Percentiles rank a stretch among this genome's conserved stretches.
These are phyloP conservation scores for Eutreptiella sp. DNA, from an alignment of 208 protist species.

Conservation along the genomic window DNA sequence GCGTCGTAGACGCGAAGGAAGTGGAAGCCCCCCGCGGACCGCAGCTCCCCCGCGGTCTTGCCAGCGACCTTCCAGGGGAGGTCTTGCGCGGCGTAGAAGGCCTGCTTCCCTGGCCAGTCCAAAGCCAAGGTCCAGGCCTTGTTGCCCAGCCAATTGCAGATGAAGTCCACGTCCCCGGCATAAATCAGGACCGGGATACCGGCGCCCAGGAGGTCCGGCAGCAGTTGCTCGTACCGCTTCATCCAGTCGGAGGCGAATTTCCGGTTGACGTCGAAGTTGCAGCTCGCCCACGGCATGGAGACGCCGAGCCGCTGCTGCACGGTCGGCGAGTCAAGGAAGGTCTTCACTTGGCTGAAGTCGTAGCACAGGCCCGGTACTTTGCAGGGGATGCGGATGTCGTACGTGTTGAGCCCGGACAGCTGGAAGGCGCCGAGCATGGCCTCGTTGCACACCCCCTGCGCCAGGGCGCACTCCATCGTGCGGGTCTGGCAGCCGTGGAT, in stretches of 20 bases:
- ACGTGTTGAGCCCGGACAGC: conserved; percentile 59
- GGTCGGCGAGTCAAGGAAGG: conserved; percentile 51
- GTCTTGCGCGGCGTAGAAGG: conserved; percentile 49
- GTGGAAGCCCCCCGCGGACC: conserved; percentile 38
- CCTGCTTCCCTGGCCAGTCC: conserved; percentile 56
- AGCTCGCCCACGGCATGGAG: conserved; percentile 45
- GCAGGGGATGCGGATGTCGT: conserved; percentile 65
- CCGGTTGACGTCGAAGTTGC: conserved; percentile 46
- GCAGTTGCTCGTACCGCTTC: conserved; percentile 50
- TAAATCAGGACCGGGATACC: conserved; percentile 78
- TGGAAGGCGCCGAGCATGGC: conserved; percentile 41
- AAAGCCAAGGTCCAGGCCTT: conserved; percentile 59
- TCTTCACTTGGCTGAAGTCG: conserved; percentile 46
- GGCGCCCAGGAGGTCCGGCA: conserved; percentile 52
- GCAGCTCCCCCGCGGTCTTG: conserved; percentile 31
- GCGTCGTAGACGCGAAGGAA: conserved; percentile 69
- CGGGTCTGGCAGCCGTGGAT: conserved; percentile 38
- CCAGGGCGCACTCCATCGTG: conserved; percentile 29
- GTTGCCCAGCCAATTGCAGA: conserved; percentile 85
- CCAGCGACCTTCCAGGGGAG: conserved; percentile 25
- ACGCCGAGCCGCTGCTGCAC: conserved; percentile 56
- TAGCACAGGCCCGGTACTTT: conserved; percentile 63
- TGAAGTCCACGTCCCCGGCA: conserved; percentile 77
- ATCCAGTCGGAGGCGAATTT: conserved; percentile 58
- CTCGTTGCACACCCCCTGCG: conserved; percentile 41